Base-by-base conservation (phyloP, 2,329 filamentous ascomycete species). In the Trichothecium roseum region DNA sequence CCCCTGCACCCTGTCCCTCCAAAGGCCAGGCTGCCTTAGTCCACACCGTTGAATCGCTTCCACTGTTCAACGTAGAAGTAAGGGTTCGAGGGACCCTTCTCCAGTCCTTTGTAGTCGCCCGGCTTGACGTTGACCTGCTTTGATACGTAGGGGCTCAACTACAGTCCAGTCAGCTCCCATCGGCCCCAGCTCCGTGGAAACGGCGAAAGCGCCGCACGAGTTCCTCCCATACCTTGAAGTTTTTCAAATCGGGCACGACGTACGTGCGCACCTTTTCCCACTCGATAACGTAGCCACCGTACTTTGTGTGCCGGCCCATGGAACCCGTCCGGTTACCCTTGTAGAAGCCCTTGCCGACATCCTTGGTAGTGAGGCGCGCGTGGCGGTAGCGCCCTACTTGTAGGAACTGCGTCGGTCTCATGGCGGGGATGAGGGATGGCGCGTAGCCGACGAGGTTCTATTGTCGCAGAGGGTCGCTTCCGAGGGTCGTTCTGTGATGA, bases 321-420 rank as follows among this genome's bases (percentile, higher is more conserved):
- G 83, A 78, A 2, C 91, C 91, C 1, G 86, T 81, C 32, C 88
- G 73, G 50, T 83, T 95, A 55, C 91, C 91, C 71, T 96, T 96
- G 77, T 98, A 98, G 75, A 81, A 98, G 47, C 88, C 89, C 55
- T 86, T 85, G 57, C 82, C 84, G 56, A 89, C 81, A 61, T 91
- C 81, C 64, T 98, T 98, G 47, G 89, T 94, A 10, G 85, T 95
- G 52, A 98, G 74, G 36, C 73, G 71, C 40, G 88, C 68, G 53
- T 89, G 86, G 60, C 79, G 74, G 51, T 86, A 73, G 39, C 74
- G 72, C 55, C 77, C 64, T 51, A 77, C 64, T 48, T 72, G 70
- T 50, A 94, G 78, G 44, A 65, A 57, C 51, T 74, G 68, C 13
- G 83, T 84, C 37, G 83, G 74, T 56, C 75, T 72, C 78, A 84